Base-by-base conservation (phyloP, 2,329 filamentous ascomycete species). In the Arachnopeziza araneosa region DNA sequence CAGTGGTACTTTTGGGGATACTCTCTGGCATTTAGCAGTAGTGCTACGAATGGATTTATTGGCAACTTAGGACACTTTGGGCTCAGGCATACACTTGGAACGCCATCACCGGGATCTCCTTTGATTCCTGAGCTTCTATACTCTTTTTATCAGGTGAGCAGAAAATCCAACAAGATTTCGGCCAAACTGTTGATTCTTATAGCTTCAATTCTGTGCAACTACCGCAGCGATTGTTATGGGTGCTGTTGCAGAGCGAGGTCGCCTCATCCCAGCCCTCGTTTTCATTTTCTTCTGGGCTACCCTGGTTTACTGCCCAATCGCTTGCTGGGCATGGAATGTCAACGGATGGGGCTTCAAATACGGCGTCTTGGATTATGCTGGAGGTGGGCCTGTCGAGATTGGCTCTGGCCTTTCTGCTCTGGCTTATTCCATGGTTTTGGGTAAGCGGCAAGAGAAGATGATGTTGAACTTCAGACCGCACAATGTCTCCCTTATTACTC, bases 1-100 rank as follows among this genome's bases (percentile, higher is more conserved):
- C 95, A 99, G 79, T 99, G 95, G 95, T 98, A 97, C 73, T 97
- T 99, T 76, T 98, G 95, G 93, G 95, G 95, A 48, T 99, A 96
- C 76, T 96, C 93, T 17, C 81, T 99, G 63, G 93, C 93, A 56
- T 97, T 98, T 77, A 95, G 90, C 71, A 81, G 83, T 51, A 86
- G 85, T 17, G 90, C 88, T 4, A 91, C 84, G 67, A 97, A 90
- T 77, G 89, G 90, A 57, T 98, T 90, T 78, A 98, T 99, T 72
- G 95, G 95, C 58, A 86, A 98, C 74, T 78, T 99, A 59, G 83
- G 87, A 68, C 90, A 96, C 75, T 96, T 98, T 69, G 95, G 92
- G 63, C 82, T 99, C 69, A 88, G 85, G 80, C 90, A 92, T 71
- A 91, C 91, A 1, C 82, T 96, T 69, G 95, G 84, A 57, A 80